Percentiles rank a stretch among this genome's conserved stretches.
phyloP scores from a whole-genome alignment of 2,329 filamentous ascomycete species.

The Lachnum nothofagi region DNA sequence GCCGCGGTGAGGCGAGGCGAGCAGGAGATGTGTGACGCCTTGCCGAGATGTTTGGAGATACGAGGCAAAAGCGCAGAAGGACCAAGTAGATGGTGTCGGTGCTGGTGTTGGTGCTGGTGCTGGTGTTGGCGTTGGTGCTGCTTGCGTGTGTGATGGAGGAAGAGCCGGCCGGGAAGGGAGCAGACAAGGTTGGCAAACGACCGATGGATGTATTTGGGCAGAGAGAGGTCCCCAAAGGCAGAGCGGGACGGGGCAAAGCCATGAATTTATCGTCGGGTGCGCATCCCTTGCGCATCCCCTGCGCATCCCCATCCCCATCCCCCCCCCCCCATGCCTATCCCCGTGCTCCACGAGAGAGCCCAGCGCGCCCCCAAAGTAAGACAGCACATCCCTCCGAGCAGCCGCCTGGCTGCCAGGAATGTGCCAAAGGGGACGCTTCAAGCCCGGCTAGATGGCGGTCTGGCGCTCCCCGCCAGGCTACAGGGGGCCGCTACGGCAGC shows the following conservation, averaged over 20 bases:
- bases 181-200: not conserved
- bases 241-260: slow-evolving; percentile 2
- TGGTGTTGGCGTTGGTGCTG: not conserved
- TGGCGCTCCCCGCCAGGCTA: too few relatives aligned
- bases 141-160: too few relatives aligned
- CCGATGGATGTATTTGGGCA: not conserved
- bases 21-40: not conserved
- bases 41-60: not conserved
- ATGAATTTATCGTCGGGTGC: slow-evolving; percentile 12
- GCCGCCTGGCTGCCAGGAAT: slow-evolving; percentile 17
- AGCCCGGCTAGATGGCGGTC: not conserved
- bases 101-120: not conserved
- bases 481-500: not conserved
- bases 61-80: not conserved
- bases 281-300: slow-evolving; percentile 1
- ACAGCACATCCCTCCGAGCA: slow-evolving; percentile 24
- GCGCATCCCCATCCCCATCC: not conserved
- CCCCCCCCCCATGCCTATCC: slow-evolving; percentile 4
- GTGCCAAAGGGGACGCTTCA: not conserved
- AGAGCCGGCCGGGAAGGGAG: not conserved
- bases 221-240: not conserved
- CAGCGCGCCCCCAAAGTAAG: slow-evolving; percentile 20
- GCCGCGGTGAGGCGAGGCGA: not conserved
- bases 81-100: slow-evolving; percentile 1
- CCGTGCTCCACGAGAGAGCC: not conserved